phyloP scores from a whole-genome alignment of 208 protist genomes.

The Leishmania braziliensis region DNA sequence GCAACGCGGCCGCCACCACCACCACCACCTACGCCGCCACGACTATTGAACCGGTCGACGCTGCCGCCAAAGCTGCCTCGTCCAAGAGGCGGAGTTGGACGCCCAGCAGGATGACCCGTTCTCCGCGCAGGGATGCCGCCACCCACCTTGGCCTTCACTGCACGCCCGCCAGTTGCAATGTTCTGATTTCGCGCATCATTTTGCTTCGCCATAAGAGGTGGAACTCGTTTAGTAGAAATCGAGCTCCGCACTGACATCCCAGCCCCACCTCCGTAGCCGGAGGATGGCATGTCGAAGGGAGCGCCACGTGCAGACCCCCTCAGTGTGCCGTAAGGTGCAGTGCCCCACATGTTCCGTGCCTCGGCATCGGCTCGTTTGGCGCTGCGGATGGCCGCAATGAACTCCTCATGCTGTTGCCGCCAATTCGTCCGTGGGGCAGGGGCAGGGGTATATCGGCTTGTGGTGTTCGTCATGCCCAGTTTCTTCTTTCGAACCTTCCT shows the following conservation, averaged over 20 bases:
- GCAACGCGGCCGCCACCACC: conserved; percentile 49
- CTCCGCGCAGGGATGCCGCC: conserved; percentile 22
- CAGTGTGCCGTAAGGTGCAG: background rate
- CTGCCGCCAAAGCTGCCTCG: conserved; percentile 15
- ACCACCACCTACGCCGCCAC: conserved; percentile 28
- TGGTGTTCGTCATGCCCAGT: conserved; percentile 18
- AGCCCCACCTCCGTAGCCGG: background rate
- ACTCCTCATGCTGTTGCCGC: conserved; percentile 90
- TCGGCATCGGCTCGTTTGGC: conserved; percentile 37
- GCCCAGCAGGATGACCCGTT: background rate
- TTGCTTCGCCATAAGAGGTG: conserved; percentile 66
- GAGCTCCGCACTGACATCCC: conserved; percentile 2
- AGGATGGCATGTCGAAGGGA: conserved; percentile 1
- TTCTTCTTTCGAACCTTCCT: conserved; percentile 23
- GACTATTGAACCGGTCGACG: conserved; percentile 35
- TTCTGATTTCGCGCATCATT: conserved; percentile 50
- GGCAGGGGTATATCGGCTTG: conserved; percentile 30
- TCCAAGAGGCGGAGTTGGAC: conserved; percentile 7
- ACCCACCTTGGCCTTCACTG: conserved; percentile 20
- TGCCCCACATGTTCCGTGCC: conserved; percentile 62
- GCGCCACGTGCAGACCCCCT: conserved; percentile 11
- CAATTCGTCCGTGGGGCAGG: conserved; percentile 67
- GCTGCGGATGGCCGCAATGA: conserved; percentile 78
- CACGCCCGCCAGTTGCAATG: conserved; percentile 49
- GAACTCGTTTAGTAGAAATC: conserved; percentile 34